Percentiles rank a stretch among this genome's conserved stretches.
These are phyloP conservation scores for Talaromyces atroroseus DNA, from an alignment of 2,329 filamentous ascomycete genomes.

Conservation along the genomic window DNA sequence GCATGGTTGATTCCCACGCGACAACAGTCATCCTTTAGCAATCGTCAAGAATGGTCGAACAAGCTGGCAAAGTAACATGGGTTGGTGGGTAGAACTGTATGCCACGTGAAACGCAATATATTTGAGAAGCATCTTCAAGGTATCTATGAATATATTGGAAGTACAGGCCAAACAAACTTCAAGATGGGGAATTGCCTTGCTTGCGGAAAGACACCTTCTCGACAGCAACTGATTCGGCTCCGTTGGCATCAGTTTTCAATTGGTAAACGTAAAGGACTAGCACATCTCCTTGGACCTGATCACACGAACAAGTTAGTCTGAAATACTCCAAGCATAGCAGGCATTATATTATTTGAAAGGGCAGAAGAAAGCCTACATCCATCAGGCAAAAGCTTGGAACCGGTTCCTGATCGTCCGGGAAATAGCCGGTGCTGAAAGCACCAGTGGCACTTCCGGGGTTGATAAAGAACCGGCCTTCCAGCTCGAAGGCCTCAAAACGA, in stretches of 20 bases:
- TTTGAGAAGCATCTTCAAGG: background rate
- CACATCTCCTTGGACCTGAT: conserved; percentile 87
- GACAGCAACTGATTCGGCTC: conserved; percentile 72
- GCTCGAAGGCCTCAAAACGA: conserved; percentile 65
- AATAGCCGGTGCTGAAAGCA: conserved; percentile 57
- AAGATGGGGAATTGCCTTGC: conserved; percentile 57
- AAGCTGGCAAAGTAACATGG: background rate
- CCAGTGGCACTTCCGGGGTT: conserved; percentile 65
- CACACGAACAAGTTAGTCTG: conserved; percentile 12
- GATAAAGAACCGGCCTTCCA: conserved; percentile 67
- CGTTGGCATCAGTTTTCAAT: conserved; percentile 69
- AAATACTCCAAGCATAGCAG: conserved; percentile 12
- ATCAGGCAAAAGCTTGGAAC: conserved; percentile 93
- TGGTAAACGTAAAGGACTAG: conserved; percentile 94
- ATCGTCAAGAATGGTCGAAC: too few species aligned
- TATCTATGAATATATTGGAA: conserved; percentile 8
- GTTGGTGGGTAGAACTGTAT: background rate
- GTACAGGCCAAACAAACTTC: conserved; percentile 16
- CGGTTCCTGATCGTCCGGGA: conserved; percentile 60
- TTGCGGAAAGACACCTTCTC: conserved; percentile 85
- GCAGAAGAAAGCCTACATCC: conserved; percentile 66
- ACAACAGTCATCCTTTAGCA: too few species aligned
- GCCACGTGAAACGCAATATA: background rate
- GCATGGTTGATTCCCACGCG: too few species aligned
- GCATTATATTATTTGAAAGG: background rate